Conservation (phyloP, 2,329 filamentous ascomycete species). For the Colletotrichum sp. region DNA sequence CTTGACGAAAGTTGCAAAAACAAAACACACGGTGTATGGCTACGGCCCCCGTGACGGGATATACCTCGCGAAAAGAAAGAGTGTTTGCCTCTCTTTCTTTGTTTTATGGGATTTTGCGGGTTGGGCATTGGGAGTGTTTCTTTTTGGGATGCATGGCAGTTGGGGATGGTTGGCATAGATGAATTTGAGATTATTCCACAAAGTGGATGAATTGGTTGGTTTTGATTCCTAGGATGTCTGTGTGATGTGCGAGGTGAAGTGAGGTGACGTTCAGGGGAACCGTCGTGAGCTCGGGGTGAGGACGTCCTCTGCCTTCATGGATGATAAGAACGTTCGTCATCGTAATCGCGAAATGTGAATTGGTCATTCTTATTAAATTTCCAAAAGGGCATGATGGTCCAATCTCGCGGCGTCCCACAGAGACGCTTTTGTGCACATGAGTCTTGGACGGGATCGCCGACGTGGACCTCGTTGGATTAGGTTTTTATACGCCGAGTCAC, state of each 20-base stretch:
- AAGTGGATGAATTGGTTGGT: not conserved
- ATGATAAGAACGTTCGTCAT: too few species aligned
- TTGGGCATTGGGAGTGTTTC: not conserved
- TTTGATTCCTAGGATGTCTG: too few species aligned
- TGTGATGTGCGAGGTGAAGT: not conserved
- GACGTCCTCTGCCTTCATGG: not conserved
- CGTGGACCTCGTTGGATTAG: not conserved
- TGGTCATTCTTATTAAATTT: too few species aligned
- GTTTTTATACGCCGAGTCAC: not conserved
- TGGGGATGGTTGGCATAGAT: not conserved
- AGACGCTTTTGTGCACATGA: too few species aligned
- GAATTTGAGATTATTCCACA: not conserved
- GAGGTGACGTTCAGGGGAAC: not conserved
- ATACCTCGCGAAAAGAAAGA: constrained; percentile 15
- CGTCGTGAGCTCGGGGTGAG: not conserved
- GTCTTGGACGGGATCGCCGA: not conserved
- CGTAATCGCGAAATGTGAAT: too few species aligned
- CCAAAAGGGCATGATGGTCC: too few species aligned
- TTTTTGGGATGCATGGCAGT: not conserved
- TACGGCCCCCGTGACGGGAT: constrained; percentile 14
- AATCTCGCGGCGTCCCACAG: too few species aligned
- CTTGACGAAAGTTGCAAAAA: not conserved
- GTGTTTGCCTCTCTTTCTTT: not conserved
- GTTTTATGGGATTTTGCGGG: not conserved
- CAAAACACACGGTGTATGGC: not conserved